These are phyloP conservation scores for Parathielavia appendiculata DNA, from an alignment of 495 filamentous ascomycete genomes.

Conservation along the genomic window DNA sequence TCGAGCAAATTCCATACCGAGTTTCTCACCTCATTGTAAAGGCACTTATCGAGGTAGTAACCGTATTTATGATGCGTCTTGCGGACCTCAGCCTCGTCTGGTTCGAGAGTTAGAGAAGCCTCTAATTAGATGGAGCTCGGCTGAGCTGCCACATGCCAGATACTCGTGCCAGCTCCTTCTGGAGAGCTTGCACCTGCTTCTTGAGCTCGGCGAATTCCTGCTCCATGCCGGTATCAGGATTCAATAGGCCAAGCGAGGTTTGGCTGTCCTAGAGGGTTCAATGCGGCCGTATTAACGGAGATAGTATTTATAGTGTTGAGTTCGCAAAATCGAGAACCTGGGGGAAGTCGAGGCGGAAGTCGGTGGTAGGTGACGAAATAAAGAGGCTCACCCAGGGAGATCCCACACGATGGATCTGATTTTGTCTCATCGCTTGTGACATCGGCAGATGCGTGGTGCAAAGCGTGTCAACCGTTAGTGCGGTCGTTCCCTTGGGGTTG, in stretches of 20 bases:
- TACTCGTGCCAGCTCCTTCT: conserved; percentile 35
- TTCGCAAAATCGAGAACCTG: neutral
- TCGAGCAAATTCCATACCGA: too few relatives aligned
- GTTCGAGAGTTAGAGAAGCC: conserved; percentile 8
- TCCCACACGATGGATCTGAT: neutral
- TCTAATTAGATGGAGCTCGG: neutral
- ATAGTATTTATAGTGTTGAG: neutral
- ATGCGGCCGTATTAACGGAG: neutral
- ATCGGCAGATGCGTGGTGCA: neutral
- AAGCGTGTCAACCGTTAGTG: neutral
- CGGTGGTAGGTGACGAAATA: too few relatives aligned
- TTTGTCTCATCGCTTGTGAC: neutral
- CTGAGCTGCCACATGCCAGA: conserved; percentile 22
- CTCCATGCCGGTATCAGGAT: conserved; percentile 17
- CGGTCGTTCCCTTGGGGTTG: neutral
- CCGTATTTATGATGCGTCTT: conserved; percentile 54
- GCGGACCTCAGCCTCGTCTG: conserved; percentile 48
- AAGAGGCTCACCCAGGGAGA: neutral
- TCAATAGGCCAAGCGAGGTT: neutral
- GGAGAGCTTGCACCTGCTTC: conserved; percentile 35
- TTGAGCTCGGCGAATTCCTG: conserved; percentile 42
- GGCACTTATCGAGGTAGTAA: conserved; percentile 56
- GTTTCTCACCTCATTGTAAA: conserved; percentile 51
- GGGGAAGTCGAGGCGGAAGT: neutral
- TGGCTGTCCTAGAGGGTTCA: neutral